Evolutionary conservation across 225 moss, liverwort and hornwort species (phyloP).

Genomic region (Straminergon stramineum): DNA sequence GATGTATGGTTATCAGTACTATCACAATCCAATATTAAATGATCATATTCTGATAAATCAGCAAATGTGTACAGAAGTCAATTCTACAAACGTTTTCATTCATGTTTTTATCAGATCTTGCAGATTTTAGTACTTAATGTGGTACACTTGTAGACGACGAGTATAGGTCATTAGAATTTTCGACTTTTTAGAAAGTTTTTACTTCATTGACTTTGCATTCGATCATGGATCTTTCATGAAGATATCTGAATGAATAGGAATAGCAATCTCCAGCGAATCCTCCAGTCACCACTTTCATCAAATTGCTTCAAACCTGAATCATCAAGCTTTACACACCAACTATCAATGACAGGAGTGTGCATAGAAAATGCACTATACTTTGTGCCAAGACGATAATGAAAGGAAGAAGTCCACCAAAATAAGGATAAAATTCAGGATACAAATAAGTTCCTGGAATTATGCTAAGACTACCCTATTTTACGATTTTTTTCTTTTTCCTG

Average conservation of each 20-base stretch:
- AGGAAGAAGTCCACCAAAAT: background rate
- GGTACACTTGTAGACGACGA: background rate
- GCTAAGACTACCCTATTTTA: background rate
- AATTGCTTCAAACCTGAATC: background rate
- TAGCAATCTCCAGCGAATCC: background rate
- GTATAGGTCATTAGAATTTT: background rate
- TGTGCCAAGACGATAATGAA: background rate
- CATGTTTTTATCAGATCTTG: background rate
- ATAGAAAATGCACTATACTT: background rate
- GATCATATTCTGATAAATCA: too few relatives aligned
- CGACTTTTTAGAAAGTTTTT: background rate
- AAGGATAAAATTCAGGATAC: background rate
- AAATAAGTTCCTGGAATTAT: background rate
- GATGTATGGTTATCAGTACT: too few relatives aligned
- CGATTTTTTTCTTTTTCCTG: background rate
- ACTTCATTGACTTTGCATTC: background rate
- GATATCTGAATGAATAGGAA: background rate
- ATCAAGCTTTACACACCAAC: background rate
- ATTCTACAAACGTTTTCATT: too few relatives aligned
- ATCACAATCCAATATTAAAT: too few relatives aligned
- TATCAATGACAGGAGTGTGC: too few relatives aligned
- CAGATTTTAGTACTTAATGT: too few relatives aligned
- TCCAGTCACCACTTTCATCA: background rate
- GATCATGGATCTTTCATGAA: background rate
- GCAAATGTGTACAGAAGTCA: too few relatives aligned